These are phyloP conservation scores for Wickerhamomyces canadensis DNA, from an alignment of 805 yeast species.

Conservation along the genomic window DNA sequence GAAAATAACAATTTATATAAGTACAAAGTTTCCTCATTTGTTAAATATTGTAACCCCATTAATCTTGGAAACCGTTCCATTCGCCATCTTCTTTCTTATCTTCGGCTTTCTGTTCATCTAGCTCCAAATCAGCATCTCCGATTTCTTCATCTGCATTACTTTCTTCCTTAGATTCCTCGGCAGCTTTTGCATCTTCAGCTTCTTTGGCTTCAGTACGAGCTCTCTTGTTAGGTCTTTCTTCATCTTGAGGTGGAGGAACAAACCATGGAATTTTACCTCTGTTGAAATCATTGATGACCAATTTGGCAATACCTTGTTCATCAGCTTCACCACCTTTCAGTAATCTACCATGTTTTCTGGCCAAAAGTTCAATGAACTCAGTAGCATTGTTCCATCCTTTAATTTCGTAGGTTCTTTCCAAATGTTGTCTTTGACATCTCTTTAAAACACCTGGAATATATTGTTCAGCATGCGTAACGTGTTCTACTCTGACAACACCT, in stretches of 20 bases:
- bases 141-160: constrained; percentile 1
- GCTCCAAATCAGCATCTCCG: constrained; percentile 9
- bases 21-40: background rate
- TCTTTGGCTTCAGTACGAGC: constrained; percentile 22
- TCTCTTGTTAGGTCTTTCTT: constrained; percentile 32
- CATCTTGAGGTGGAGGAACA: constrained; percentile 84
- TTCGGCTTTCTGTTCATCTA: constrained; percentile 10
- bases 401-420: constrained; percentile 92
- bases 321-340: constrained; percentile 98
- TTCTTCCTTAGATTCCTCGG: constrained; percentile 5
- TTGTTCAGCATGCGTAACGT: constrained; percentile 92
- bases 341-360: constrained; percentile 88
- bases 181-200: constrained; percentile 8
- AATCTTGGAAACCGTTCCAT: constrained; percentile 1
- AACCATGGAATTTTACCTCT: constrained; percentile 99
- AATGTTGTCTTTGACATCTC: constrained; percentile 83
- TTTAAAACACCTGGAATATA: constrained; percentile 81
- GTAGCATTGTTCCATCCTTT: constrained; percentile 79
- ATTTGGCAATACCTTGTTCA: constrained; percentile 87
- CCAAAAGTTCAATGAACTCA: constrained; percentile 85
- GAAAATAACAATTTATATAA: background rate
- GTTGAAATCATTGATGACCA: constrained; percentile 88
- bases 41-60: background rate
- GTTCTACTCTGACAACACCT: constrained; percentile 99
- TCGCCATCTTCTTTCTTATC: constrained; percentile 15